Conservation (phyloP, 75 land plant species). For the Cunninghamia lanceolata region DNA sequence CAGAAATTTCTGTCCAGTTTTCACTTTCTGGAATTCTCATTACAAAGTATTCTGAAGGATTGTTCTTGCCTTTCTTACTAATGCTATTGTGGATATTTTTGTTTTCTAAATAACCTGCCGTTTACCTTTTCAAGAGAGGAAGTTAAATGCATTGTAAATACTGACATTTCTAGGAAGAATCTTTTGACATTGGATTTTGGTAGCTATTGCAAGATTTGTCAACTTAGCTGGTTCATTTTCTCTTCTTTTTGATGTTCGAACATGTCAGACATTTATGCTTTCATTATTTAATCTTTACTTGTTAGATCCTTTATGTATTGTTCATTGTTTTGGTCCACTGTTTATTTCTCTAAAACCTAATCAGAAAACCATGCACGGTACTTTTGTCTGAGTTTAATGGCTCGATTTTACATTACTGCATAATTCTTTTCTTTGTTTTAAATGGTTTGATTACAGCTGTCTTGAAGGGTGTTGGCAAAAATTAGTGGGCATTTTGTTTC, state of each 20-base stretch:
- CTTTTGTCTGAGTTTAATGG: not conserved
- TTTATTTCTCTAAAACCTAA: not conserved
- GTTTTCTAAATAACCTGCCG: not conserved
- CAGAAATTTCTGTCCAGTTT: not conserved
- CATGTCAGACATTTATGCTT: not conserved
- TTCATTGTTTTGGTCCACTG: not conserved
- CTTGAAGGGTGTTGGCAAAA: not conserved
- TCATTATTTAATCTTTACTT: not conserved
- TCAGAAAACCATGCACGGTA: not conserved
- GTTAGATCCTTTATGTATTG: not conserved
- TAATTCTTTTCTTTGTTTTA: not conserved
- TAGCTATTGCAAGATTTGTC: not conserved
- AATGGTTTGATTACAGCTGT: not conserved
- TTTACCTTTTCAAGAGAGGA: not conserved
- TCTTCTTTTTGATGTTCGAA: not conserved
- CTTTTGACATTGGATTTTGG: not conserved
- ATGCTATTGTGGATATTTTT: not conserved
- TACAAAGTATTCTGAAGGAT: not conserved
- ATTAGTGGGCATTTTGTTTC: not conserved
- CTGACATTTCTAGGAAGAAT: not conserved
- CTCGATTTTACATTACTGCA: not conserved
- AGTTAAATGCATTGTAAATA: not conserved
- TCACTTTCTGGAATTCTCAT: not conserved
- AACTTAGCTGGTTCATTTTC: not conserved
- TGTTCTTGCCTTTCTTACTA: not conserved